Conservation (phyloP, 495 filamentous ascomycete genomes). For the Neurospora africana region DNA sequence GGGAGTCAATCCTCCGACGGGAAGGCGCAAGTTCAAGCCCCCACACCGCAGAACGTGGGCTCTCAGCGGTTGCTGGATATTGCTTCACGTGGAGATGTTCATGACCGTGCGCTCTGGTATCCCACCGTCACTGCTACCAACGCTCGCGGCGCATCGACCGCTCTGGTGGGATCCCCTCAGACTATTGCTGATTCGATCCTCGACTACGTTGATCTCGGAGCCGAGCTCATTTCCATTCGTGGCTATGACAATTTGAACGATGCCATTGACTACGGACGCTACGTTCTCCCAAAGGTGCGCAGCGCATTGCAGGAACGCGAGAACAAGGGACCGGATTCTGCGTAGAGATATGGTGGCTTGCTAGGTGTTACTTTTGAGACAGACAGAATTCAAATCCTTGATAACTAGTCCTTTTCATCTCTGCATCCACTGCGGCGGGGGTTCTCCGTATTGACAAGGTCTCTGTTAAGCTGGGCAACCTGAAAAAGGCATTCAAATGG, state of each 20-base stretch:
- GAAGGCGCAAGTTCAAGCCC: conserved; percentile 5
- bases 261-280: conserved; percentile 43
- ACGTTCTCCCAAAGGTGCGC: conserved; percentile 37
- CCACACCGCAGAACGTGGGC: conserved; percentile 40
- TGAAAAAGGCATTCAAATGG: background rate
- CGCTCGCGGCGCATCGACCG: conserved; percentile 45
- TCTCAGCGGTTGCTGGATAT: conserved; percentile 44
- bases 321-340: conserved; percentile 1
- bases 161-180: conserved; percentile 39
- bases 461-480: background rate
- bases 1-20: background rate
- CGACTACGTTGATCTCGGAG: conserved; percentile 43
- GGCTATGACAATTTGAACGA: conserved; percentile 47
- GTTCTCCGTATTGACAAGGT: background rate
- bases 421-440: background rate
- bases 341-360: background rate
- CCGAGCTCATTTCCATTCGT: conserved; percentile 43
- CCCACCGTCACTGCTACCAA: conserved; percentile 45
- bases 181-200: conserved; percentile 40
- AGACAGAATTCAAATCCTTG: background rate
- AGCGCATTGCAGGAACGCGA: conserved; percentile 25
- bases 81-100: conserved; percentile 41
- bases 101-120: conserved; percentile 47
- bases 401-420: background rate
- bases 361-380: background rate